Conservation (phyloP, 257 asterid species). For the Solanum okadae region DNA sequence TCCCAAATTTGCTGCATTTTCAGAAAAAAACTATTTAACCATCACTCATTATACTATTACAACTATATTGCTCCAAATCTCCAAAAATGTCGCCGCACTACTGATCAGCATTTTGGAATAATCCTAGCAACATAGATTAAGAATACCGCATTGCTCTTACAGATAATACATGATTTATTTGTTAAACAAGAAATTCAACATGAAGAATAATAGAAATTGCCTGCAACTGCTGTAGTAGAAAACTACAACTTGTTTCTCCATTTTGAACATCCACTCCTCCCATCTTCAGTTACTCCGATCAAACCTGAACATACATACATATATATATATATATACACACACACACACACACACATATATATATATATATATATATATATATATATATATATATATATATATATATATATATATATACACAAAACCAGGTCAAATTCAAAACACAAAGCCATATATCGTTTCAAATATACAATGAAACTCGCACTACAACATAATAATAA, state of each 20-base stretch:
- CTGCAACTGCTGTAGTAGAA: slow-evolving; percentile 84
- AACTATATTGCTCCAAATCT: background rate
- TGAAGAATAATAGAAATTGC: slow-evolving; percentile 1
- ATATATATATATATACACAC: too few species aligned
- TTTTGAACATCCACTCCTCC: slow-evolving; percentile 48
- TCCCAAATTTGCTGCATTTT: slow-evolving; percentile 79
- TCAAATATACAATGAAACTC: background rate
- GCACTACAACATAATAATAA: background rate
- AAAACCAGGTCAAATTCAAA: background rate
- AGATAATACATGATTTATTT: background rate
- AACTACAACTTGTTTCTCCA: slow-evolving; percentile 61
- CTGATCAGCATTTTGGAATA: background rate
- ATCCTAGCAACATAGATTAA: background rate
- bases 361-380: too few species aligned
- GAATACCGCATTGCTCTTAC: background rate
- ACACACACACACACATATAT: too few species aligned
- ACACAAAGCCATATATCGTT: background rate
- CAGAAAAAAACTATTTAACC: background rate
- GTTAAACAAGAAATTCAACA: background rate
- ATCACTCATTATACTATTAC: background rate
- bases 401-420: background rate
- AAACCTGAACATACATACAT: background rate
- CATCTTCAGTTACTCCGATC: slow-evolving; percentile 35
- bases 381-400: background rate
- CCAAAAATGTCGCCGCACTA: background rate